Base-by-base conservation (phyloP, 75 land plant species). In the Azolla pinnata region DNA sequence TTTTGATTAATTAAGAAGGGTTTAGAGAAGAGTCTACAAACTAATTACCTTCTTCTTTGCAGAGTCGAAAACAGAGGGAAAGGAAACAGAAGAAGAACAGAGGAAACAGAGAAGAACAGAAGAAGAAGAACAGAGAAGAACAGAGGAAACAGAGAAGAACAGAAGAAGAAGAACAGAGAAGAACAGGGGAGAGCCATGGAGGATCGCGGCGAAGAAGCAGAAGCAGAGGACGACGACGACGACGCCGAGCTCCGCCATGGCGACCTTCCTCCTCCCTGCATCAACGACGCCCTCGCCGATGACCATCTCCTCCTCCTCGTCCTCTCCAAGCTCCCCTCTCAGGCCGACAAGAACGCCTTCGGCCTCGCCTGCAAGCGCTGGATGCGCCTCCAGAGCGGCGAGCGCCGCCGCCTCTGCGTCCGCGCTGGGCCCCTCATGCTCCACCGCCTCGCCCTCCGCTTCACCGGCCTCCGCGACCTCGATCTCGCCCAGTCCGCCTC, bases 301-400 rank as follows among this genome's bases (percentile, higher is more conserved):
- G 95, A 88, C 51, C 78, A 71, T 33, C 77, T 85, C 9, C 79
- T 88, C 10, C 63, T 79, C 29, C 64, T 60, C n/a, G 55, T 89
- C 1, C 59, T 89, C 40, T 50, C 71, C 4, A 75, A 67, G 73
- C 58, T 90, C 52, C 63, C 51, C 29, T 23, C 38, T 17, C 68
- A 73, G 28, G 50, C 67, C 49, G 93, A 90, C 44, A 81, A 65
- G 70, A 75, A 87, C 57, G 51, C 21, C n/a, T 90, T 77, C 52
- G 83, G 83, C 0, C 72, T 90, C 4, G 97, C 88, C 0, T 90
- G 97, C 78, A 86, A 83, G 79, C 70, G 88, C 2, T 90, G 97
- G 97, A 63, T 87, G 44, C 57, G 31, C 8, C 3, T 90, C n/a
- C 93, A 84, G 73, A 88, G 93, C 78, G 57, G 79, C 10, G 78